phyloP scores from a whole-genome alignment of 2,329 filamentous ascomycete genomes.

The Diaporthe citriasiana region DNA sequence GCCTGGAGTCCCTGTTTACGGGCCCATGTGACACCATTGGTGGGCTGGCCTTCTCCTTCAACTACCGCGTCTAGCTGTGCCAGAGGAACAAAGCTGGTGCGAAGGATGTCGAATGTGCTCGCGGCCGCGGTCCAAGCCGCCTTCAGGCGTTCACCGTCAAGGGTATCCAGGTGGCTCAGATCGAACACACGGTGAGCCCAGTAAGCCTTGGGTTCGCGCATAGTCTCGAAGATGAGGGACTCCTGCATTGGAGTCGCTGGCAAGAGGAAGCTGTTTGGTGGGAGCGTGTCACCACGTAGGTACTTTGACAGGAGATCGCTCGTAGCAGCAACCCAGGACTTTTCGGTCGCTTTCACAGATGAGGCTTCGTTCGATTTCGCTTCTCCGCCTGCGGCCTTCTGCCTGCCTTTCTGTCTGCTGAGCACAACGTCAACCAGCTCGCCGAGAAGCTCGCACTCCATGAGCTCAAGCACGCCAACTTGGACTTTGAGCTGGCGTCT shows the following conservation, averaged over 20 bases:
- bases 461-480: conserved; percentile 46
- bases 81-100: conserved; percentile 53
- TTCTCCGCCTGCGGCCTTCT: not conserved
- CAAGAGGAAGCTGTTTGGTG: conserved; percentile 45
- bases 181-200: conserved; percentile 56
- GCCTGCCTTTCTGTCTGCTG: not conserved
- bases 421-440: conserved; percentile 45
- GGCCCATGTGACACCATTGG: conserved; percentile 40
- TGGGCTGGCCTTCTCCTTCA: not conserved
- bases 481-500: conserved; percentile 42
- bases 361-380: not conserved
- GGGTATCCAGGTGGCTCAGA: conserved; percentile 45
- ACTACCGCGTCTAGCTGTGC: conserved; percentile 42
- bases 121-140: conserved; percentile 52
- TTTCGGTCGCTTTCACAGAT: conserved; percentile 10
- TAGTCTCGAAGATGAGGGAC: conserved; percentile 55
- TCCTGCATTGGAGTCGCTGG: conserved; percentile 55
- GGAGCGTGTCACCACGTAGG: conserved; percentile 40
- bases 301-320: conserved; percentile 40
- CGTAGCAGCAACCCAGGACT: conserved; percentile 40
- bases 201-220: conserved; percentile 54
- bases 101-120: conserved; percentile 52
- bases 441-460: conserved; percentile 45
- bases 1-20: conserved; percentile 42
- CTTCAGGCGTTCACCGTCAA: conserved; percentile 50